Percentiles rank a stretch among this genome's conserved stretches.
phyloP scores from a whole-genome alignment of 164 flowering plant genomes.

The Sedum album region DNA sequence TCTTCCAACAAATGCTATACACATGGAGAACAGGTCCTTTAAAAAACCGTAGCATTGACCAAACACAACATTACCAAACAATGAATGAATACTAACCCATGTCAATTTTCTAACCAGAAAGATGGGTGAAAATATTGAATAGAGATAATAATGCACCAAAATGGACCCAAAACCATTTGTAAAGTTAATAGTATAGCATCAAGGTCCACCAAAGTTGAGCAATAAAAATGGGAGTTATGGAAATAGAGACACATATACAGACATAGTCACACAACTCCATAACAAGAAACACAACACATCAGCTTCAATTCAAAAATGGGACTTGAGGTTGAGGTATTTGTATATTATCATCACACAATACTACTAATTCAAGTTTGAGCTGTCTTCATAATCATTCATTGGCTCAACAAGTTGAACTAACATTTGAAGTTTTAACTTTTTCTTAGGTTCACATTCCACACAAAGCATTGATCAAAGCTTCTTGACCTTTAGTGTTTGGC shows the following conservation, averaged over 20 bases:
- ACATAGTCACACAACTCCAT: neutral
- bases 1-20: neutral
- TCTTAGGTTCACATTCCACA: constrained; percentile 1
- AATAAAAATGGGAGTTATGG: neutral
- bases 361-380: neutral
- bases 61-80: neutral
- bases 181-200: neutral
- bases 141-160: neutral
- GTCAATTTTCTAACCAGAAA: neutral
- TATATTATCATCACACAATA: neutral
- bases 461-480: neutral
- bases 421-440: neutral
- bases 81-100: neutral
- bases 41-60: neutral
- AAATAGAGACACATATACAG: neutral
- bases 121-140: constrained; percentile 5
- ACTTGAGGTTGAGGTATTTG: too few species aligned
- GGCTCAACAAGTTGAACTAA: neutral
- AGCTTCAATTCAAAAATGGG: neutral
- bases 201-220: constrained; percentile 7
- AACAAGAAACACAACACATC: constrained; percentile 3
- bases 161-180: constrained; percentile 1
- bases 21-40: neutral
- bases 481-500: neutral
- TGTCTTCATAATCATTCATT: neutral